Evolutionary conservation across 2,329 filamentous ascomycete species (phyloP).

Genomic region (Colletotrichum sublineola): DNA sequence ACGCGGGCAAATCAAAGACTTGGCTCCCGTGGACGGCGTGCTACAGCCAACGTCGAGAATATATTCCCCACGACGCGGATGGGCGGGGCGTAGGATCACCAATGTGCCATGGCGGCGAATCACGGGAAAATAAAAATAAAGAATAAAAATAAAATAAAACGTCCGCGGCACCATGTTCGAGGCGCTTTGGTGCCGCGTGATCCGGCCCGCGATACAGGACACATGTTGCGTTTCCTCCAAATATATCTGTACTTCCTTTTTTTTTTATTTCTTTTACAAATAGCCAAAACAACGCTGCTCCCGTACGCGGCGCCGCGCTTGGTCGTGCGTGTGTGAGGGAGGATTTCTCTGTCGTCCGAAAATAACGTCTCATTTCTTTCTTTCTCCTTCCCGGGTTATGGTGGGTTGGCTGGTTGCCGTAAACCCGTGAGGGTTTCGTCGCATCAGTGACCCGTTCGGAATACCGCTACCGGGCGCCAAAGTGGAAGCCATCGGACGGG

Average conservation of each 20-base stretch:
- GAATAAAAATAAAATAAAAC: not conserved
- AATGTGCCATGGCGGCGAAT: not conserved
- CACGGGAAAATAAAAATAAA: not conserved
- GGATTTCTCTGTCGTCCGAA: not conserved
- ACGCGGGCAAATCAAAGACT: slow-evolving; percentile 11
- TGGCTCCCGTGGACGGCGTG: slow-evolving; percentile 16
- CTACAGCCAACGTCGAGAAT: slow-evolving; percentile 27
- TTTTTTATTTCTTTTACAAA: not conserved
- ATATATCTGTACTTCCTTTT: not conserved
- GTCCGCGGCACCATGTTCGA: not conserved
- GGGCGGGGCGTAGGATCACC: not conserved
- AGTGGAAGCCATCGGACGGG: not conserved
- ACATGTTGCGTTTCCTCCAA: not conserved
- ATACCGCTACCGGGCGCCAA: not conserved
- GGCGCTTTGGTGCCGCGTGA: not conserved
- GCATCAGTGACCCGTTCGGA: not conserved
- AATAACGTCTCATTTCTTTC: not conserved
- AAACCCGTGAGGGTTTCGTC: not conserved
- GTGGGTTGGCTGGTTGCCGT: not conserved
- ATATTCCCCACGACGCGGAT: slow-evolving; percentile 16
- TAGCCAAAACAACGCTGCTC: no score
- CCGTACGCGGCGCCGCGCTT: not conserved
- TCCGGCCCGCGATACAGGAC: not conserved
- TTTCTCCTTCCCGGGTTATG: not conserved
- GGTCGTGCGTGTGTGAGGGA: not conserved